Base-by-base conservation (phyloP, 2,329 filamentous ascomycete species). In the Colletotrichum sp. region DNA sequence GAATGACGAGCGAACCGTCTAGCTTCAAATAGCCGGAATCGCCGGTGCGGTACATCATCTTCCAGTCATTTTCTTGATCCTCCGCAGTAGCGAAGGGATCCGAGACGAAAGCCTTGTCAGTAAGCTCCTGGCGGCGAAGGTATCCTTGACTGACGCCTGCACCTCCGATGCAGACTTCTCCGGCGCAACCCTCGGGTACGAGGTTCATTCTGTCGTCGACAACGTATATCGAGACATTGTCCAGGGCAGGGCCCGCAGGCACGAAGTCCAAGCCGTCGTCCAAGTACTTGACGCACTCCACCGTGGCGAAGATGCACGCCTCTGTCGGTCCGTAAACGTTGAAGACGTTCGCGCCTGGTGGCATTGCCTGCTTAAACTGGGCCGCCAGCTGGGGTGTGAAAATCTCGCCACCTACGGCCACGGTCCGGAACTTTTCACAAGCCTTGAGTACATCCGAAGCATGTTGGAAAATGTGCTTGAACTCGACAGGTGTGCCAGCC, bases 101-200 rank as follows among this genome's bases (percentile, higher is more conserved):
- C 6, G 16, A 3, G 1, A 79, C 22, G 48, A 80, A 81, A 6
- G 70, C 65, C 15, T 70, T 69, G 12, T 71, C 13, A 8, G 77
- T 79, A 0, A 77, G 55, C 15, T 79, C 74, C 2, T 80, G 77
- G 8, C 75, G 71, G 57, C 83, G 80, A 15, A 88, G 78, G 77
- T 89, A 89, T 5, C 87, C 87, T 1, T 72, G 64, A 3, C 83
- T 79, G 8, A 89, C 83, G 63, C 88, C 86, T 2, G 85, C 80
- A 6, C 87, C 87, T 3, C 79, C 82, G 52, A 85, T 82, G 34
- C 79, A 84, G 48, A 85, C 76, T 77, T 85, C 83, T 6, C 83
- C 83, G 13, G 78, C 44, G 39, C 83, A 76, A 0, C 88, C 87
- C 6, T 81, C 64, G 0, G 88, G 85, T 6, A 87, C 81, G 1